phyloP scores from a whole-genome alignment of 805 yeast species.

The Starmerella apis region DNA sequence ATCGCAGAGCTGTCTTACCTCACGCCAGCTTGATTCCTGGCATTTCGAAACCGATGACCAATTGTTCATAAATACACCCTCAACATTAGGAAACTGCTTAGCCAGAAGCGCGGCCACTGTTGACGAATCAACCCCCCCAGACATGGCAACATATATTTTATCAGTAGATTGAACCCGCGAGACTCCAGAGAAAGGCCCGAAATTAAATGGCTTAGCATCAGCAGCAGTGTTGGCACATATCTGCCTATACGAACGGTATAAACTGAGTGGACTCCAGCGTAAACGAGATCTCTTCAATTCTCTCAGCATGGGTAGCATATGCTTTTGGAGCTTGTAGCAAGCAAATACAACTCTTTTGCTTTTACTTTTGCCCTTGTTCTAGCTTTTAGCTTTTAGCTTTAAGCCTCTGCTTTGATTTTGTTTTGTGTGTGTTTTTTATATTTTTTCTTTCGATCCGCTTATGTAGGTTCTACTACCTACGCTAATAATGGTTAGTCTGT shows the following conservation, averaged over 20 bases:
- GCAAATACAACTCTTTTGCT: no score
- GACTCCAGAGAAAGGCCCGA: conserved; percentile 13
- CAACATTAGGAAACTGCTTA: conserved; percentile 43
- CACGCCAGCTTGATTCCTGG: conserved; percentile 81
- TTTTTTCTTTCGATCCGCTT: no score
- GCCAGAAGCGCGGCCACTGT: conserved; percentile 63
- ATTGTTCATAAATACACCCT: conserved; percentile 88
- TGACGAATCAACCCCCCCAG: conserved; percentile 94
- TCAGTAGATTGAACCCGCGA: conserved; percentile 34
- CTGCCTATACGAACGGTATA: neutral
- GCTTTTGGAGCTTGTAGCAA: no score
- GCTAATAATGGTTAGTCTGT: no score
- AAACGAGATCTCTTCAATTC: no score
- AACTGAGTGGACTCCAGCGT: no score
- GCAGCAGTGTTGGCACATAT: neutral
- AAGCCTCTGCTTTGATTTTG: no score
- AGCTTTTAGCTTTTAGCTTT: no score
- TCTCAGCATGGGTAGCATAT: no score
- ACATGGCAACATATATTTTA: conserved; percentile 76
- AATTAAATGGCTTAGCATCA: neutral
- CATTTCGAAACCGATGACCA: conserved; percentile 60
- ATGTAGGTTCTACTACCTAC: no score
- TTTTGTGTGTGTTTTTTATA: no score
- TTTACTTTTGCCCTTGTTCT: no score
- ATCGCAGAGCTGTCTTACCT: conserved; percentile 55